A percentile compares a stretch with the other conserved stretches of the same genome.
Conservation (phyloP, 2,329 filamentous ascomycete genomes). For the Volutella citrinella region DNA sequence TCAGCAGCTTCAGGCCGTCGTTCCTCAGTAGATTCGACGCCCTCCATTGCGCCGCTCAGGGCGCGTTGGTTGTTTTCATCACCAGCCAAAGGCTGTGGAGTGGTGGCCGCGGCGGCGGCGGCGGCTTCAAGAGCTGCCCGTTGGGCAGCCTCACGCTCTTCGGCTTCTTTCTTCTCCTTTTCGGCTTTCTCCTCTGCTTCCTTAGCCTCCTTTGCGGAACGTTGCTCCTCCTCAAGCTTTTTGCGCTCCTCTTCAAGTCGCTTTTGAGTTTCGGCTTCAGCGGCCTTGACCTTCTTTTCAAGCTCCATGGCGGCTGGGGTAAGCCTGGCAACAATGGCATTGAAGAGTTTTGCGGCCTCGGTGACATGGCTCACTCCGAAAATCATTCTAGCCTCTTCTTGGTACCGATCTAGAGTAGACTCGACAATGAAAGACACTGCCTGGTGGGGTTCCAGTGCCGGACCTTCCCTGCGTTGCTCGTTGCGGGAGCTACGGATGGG, state of each 20-base stretch:
- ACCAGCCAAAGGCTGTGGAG: constrained; percentile 8
- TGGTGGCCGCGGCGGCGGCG: constrained; percentile 23
- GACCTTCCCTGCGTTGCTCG: constrained; percentile 46
- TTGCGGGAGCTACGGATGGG: constrained; percentile 40
- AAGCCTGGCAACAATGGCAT: constrained; percentile 67
- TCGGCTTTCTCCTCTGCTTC: constrained; percentile 67
- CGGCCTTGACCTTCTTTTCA: constrained; percentile 67
- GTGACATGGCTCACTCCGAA: constrained; percentile 63
- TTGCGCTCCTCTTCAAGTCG: constrained; percentile 58
- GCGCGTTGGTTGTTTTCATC: constrained; percentile 2
- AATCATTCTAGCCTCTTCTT: constrained; percentile 84
- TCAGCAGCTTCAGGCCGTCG: constrained; percentile 29
- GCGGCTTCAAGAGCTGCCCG: constrained; percentile 60
- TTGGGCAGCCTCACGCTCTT: constrained; percentile 59
- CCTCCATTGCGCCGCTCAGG: constrained; percentile 65
- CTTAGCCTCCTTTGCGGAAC: constrained; percentile 64
- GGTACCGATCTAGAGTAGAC: constrained; percentile 75
- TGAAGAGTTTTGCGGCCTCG: constrained; percentile 69
- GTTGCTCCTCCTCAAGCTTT: constrained; percentile 63
- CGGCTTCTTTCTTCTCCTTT: constrained; percentile 66
- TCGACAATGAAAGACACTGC: constrained; percentile 72
- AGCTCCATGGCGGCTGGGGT: constrained; percentile 82
- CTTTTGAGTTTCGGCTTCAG: constrained; percentile 48
- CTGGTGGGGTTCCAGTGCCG: constrained; percentile 62
- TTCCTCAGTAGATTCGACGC: constrained; percentile 62